Base-by-base conservation (phyloP, 2,329 filamentous ascomycete species). In the Exophiala bonariae region DNA sequence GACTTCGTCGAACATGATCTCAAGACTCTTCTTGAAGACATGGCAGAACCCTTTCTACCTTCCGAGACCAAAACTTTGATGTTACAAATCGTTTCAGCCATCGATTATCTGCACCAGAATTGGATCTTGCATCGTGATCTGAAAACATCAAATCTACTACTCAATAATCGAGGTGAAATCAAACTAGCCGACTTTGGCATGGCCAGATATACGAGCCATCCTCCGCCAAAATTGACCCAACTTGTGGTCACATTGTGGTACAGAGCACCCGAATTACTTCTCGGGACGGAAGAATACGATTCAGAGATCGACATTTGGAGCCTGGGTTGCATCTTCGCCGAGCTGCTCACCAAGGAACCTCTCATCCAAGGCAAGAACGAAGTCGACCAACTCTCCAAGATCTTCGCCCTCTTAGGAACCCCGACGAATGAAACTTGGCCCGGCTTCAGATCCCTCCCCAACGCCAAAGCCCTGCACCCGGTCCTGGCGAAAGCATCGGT, bases 161-260 rank as follows among this genome's bases (percentile, higher is more conserved):
- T 99, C 71, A 95, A 89, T 74, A 97, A 97, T 73, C 87, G 90
- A 36, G 93, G 93, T 36, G 85, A 87, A 66, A 85, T 99, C 68
- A 96, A 96, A 69, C 85, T 99, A 55, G 93, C 93, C 50, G 93
- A 99, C 70, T 99, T 99, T 64, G 93, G 93, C 66, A 96, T 99
- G 89, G 92, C 93, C 3, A 82, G 93, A 20, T 93, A 93, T 70
- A 87, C 87, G 46, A 87, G 87, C 41, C 83, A 89, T 58, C 90
- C 92, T 3, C 76, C 83, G 1, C 75, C 76, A 1, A 86, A 87
- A 54, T 78, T 97, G 50, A 97, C 93, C 2, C 87, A 92, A 64
- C 81, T 97, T 37, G 93, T 99, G 53, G 92, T 97, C 14, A 99
- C 93, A 5, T 79, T 99, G 5, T 99, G 93, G 93, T 99, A 99